A percentile compares a stretch with the other conserved stretches of the same genome.
Evolutionary conservation across 2,329 filamentous ascomycete genomes (phyloP).

Genomic region (Esteya vermicola): DNA sequence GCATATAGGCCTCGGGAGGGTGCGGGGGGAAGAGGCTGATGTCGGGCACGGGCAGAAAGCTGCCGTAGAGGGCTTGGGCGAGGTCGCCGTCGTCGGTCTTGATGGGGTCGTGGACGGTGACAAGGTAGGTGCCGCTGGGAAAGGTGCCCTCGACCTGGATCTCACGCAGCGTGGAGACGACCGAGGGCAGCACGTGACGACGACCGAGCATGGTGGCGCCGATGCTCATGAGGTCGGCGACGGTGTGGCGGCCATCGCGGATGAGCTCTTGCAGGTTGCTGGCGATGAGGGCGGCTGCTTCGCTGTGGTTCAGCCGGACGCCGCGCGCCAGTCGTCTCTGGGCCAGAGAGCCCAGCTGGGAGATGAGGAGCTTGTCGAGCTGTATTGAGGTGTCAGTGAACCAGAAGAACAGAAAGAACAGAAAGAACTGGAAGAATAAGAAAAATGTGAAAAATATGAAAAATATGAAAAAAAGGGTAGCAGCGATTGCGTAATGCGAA

Average conservation of each 20-base stretch:
- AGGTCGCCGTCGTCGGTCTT: conserved; percentile 75
- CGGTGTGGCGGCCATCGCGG: conserved; percentile 85
- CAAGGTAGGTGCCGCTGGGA: conserved; percentile 76
- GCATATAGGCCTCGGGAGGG: conserved; percentile 50
- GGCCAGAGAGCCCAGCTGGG: conserved; percentile 74
- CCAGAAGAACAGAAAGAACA: not conserved
- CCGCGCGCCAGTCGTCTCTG: conserved; percentile 80
- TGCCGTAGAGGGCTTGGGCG: conserved; percentile 76
- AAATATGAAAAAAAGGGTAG: not conserved
- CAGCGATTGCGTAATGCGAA: conserved; percentile 9
- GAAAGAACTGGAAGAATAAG: not conserved
- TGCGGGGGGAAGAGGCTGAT: conserved; percentile 52
- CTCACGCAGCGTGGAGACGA: conserved; percentile 63
- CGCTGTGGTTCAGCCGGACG: conserved; percentile 76
- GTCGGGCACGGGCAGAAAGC: conserved; percentile 70
- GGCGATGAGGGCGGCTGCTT: conserved; percentile 73
- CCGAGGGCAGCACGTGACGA: conserved; percentile 76
- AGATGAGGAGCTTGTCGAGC: conserved; percentile 93
- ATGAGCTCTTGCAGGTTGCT: conserved; percentile 91
- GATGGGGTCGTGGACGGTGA: conserved; percentile 87
- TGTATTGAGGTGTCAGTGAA: conserved; percentile 21
- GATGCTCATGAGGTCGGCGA: conserved; percentile 85
- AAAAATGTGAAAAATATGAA: not conserved
- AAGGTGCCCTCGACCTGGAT: conserved; percentile 94
- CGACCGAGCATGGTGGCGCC: conserved; percentile 87